Base-by-base conservation (phyloP, 257 asterid genomes). In the Handroanthus guayacan region DNA sequence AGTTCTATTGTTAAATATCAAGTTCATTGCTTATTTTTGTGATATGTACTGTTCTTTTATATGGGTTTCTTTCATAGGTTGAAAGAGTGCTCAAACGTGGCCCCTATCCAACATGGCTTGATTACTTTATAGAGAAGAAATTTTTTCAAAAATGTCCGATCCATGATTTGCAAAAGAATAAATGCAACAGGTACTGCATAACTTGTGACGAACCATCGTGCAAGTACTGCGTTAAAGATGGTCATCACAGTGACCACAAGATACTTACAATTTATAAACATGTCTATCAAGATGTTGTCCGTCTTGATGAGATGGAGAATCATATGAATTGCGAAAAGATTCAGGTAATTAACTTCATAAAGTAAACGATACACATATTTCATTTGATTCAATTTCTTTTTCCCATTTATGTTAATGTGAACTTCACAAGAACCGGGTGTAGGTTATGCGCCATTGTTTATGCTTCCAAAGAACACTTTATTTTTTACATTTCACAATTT, bases 211-310 rank as follows among this genome's bases (percentile, higher is more conserved):
- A 47, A 3, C 58, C 85, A 2, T 56, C 63, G 2, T 88, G 91
- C 65, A 86, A 58, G 75, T 78, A 57, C 6, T 89, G 94, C 7
- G 56, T 84, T 5, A 9, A 61, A 2, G 3, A 9, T 2, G 77
- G 69, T 5, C 5, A n/a, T 12, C 94, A 87, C 62, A 14, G 44
- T 3, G 62, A 62, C 44, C 90, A 86, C 62, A 39, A 34, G 2
- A 17, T 71, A 14, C 88, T 87, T 4, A 81, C 82, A 6, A 83
- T 85, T 31, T 87, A 87, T 6, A 72, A 84, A 7, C 88, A 87
- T 74, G 89, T 87, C 60, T 85, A 87, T 20, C 84, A 83, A 61
- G 78, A 87, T 54, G 88, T 87, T 16, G 86, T 85, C 0, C 86
- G 82, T 52, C 81, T 85, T 1, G 9, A 5, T 17, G 80, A 82